Evolutionary conservation across 139 green algal genomes (phyloP).

Genomic region (Zygnema circumcarinatum): DNA sequence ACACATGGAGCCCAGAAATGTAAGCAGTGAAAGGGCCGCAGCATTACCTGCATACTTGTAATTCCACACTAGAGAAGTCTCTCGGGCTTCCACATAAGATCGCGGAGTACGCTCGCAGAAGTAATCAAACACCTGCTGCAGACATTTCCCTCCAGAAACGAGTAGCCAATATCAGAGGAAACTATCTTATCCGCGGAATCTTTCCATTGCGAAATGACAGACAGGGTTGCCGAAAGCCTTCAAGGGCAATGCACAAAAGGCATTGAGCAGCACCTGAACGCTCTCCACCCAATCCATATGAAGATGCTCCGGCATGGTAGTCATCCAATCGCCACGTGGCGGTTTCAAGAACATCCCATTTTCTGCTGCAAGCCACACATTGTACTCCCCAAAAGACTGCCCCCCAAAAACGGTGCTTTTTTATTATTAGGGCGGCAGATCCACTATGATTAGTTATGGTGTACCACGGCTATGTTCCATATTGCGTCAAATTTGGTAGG

Average conservation of each 20-base stretch:
- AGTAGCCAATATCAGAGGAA: too few relatives aligned
- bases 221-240: too few relatives aligned
- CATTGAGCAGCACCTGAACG: slow-evolving; percentile 76
- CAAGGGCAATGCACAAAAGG: too few relatives aligned
- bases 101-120: slow-evolving; percentile 97
- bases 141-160: too few relatives aligned
- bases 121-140: slow-evolving; percentile 94
- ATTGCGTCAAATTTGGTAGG: too few relatives aligned
- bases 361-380: slow-evolving; percentile 94
- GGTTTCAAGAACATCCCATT: slow-evolving; percentile 91
- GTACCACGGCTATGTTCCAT: too few relatives aligned
- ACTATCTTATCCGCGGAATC: too few relatives aligned
- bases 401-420: background rate
- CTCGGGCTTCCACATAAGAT: slow-evolving; percentile 87
- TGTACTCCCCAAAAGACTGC: slow-evolving; percentile 43
- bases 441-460: too few relatives aligned
- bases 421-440: too few relatives aligned
- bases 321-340: slow-evolving; percentile 54
- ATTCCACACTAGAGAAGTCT: slow-evolving; percentile 97
- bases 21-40: too few relatives aligned
- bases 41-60: slow-evolving; percentile 83
- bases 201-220: too few relatives aligned
- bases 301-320: slow-evolving; percentile 48
- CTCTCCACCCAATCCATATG: slow-evolving; percentile 93
- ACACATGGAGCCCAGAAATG: too few relatives aligned